These are phyloP conservation scores for Fusarium domesticum DNA, from an alignment of 2,329 filamentous ascomycete genomes.

Conservation along the genomic window DNA sequence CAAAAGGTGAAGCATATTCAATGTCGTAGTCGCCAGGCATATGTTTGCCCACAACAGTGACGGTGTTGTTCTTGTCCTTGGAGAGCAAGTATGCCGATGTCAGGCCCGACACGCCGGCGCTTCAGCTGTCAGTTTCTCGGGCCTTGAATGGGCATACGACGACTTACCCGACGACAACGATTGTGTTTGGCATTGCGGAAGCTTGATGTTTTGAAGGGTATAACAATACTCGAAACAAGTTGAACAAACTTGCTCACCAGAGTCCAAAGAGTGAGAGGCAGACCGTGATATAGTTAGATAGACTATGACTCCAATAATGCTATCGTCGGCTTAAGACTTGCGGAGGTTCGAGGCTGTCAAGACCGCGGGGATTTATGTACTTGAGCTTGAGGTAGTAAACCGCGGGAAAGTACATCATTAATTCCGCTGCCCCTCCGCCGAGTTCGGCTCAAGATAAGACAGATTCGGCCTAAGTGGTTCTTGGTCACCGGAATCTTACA, in stretches of 20 bases:
- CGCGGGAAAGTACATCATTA: too few relatives aligned
- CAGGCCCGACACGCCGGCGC: constrained; percentile 51
- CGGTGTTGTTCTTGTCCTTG: constrained; percentile 40
- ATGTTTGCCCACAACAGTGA: constrained; percentile 79
- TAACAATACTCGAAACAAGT: too few relatives aligned
- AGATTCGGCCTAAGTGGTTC: too few relatives aligned
- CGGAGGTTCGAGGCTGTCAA: too few relatives aligned
- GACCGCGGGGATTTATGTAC: too few relatives aligned
- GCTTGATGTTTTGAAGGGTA: too few relatives aligned
- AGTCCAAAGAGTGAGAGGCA: too few relatives aligned
- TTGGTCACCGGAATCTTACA: too few relatives aligned
- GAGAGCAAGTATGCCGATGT: constrained; percentile 50
- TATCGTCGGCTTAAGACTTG: not conserved
- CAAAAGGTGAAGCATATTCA: constrained; percentile 88
- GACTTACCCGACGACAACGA: constrained; percentile 37
- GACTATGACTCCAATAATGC: not conserved
- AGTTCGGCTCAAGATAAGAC: not conserved
- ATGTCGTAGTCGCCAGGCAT: constrained; percentile 93
- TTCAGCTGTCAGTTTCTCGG: constrained; percentile 14
- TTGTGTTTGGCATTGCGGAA: constrained; percentile 30
- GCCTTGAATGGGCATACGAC: too few relatives aligned
- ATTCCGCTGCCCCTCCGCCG: not conserved
- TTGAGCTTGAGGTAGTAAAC: too few relatives aligned
- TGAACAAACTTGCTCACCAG: too few relatives aligned
- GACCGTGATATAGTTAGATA: too few relatives aligned